Percentiles rank a stretch among this genome's conserved stretches.
Conservation (phyloP, 495 filamentous ascomycete species). For the Oidiodendron maius region DNA sequence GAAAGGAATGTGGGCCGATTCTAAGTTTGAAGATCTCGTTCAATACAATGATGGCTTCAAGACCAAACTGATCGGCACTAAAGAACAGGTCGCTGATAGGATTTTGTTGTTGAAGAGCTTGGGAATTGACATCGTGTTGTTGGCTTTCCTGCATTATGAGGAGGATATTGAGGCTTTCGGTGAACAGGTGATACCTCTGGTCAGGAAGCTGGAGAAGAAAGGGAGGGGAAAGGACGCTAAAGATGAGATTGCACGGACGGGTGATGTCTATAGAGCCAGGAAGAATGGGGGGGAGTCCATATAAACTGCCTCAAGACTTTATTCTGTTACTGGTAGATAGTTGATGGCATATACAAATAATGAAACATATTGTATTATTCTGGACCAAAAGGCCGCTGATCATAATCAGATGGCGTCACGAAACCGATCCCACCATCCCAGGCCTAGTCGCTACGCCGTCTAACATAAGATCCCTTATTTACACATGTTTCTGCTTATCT, state of each 20-base stretch:
- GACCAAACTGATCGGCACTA: slow-evolving; percentile 43
- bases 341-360: no score
- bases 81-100: slow-evolving; percentile 40
- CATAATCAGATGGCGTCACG: no score
- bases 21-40: slow-evolving; percentile 40
- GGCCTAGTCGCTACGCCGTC: no score
- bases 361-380: no score
- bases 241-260: slow-evolving; percentile 34
- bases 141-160: slow-evolving; percentile 41
- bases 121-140: slow-evolving; percentile 35
- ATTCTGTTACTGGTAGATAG: no score
- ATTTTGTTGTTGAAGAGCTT: slow-evolving; percentile 40
- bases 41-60: slow-evolving; percentile 49
- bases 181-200: slow-evolving; percentile 34
- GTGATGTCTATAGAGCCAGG: slow-evolving; percentile 31
- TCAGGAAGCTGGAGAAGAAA: slow-evolving; percentile 35
- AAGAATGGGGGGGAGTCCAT: slow-evolving; percentile 3
- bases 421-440: no score
- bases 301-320: no score
- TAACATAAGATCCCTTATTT: no score
- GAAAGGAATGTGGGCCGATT: slow-evolving; percentile 42
- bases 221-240: slow-evolving; percentile 38
- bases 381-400: no score
- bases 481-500: no score
- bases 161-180: slow-evolving; percentile 43